Base-by-base conservation (phyloP, 805 yeast genomes). In the Candida taoyuanica region DNA sequence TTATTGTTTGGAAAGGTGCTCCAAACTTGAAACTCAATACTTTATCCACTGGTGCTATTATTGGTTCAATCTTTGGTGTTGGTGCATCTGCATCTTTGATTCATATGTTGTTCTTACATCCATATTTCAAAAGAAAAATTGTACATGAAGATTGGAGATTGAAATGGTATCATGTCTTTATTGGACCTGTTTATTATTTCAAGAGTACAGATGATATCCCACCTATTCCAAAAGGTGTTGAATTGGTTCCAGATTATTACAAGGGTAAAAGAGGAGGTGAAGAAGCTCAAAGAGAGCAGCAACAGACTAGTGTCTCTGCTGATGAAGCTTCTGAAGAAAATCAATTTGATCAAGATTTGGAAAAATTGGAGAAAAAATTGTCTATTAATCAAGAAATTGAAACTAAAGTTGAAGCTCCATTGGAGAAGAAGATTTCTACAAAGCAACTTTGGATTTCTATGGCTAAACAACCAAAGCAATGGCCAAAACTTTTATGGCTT, bases 1-100 rank as follows among this genome's bases (percentile, higher is more conserved):
- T 81, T 60, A 77, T 83, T 55, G 85, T 79, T 27, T 81, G 85
- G 85, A 81, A 83, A 58, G 89, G 88, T 51, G 81, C 89, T 39
- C 87, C 89, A 51, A 71, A 71, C 47, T 70, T 82, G 50, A 63
- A 75, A 19, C 66, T 83, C 52, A 67, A 74, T 46, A 54, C 74
- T 7, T 65, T 82, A 37, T 64, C 79, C 2, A 52, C 67, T 5
- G 73, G 73, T 21, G 71, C 80, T 9, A 73, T 73, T 29, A 67
- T 63, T 32, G 84, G 78, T 8, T 66, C 85, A 21, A 74, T 80
- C 44, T 61, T 81, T 38, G 85, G 87, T 39, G 81, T 74, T 38
- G 87, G 77, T 46, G 78, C 61, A 26, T 81, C 70, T 44, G 82
- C 84, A 7, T 48, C 69, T 12, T 29, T 60, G 1, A 34, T 81